A percentile compares a stretch with the other conserved stretches of the same genome.
Evolutionary conservation across 495 filamentous ascomycete species (phyloP).

Genomic region (Podospora pseudopauciseta): DNA sequence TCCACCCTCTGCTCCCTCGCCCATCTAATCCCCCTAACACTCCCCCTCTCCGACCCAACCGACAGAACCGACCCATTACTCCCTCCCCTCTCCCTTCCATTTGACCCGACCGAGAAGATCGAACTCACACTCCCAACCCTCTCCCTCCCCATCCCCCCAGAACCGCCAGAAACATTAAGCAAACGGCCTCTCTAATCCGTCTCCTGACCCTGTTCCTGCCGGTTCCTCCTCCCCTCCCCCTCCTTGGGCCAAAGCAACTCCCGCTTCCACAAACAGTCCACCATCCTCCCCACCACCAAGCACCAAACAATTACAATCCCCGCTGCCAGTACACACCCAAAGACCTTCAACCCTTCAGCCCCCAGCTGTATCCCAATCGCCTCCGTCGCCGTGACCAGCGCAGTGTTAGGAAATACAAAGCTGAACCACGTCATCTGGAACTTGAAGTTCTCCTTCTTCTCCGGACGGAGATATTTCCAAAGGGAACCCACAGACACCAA

Average conservation of each 20-base stretch:
- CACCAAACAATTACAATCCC: slow-evolving; percentile 65
- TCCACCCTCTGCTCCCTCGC: background rate
- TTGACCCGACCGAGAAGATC: background rate
- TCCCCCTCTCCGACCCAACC: background rate
- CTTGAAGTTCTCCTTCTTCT: slow-evolving; percentile 50
- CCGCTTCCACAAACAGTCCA: slow-evolving; percentile 58
- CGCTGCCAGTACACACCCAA: slow-evolving; percentile 62
- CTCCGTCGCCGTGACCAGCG: slow-evolving; percentile 68
- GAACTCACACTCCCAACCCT: background rate
- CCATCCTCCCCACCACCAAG: slow-evolving; percentile 66
- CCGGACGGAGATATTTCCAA: slow-evolving; percentile 60
- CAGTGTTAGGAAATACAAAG: slow-evolving; percentile 85
- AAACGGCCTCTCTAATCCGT: slow-evolving; percentile 1
- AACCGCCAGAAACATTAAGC: background rate
- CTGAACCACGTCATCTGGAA: slow-evolving; percentile 90
- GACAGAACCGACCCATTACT: too few relatives aligned
- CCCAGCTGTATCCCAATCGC: slow-evolving; percentile 64
- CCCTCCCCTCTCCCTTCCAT: too few relatives aligned
- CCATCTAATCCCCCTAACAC: background rate
- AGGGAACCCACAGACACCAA: slow-evolving; percentile 72
- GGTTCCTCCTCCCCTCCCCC: slow-evolving; percentile 12
- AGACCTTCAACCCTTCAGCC: slow-evolving; percentile 57
- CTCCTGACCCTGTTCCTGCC: background rate
- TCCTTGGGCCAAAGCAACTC: slow-evolving; percentile 33
- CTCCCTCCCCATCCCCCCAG: background rate